phyloP scores from a whole-genome alignment of 2,329 filamentous ascomycete species.

The Neopestalotiopsis sp. region DNA sequence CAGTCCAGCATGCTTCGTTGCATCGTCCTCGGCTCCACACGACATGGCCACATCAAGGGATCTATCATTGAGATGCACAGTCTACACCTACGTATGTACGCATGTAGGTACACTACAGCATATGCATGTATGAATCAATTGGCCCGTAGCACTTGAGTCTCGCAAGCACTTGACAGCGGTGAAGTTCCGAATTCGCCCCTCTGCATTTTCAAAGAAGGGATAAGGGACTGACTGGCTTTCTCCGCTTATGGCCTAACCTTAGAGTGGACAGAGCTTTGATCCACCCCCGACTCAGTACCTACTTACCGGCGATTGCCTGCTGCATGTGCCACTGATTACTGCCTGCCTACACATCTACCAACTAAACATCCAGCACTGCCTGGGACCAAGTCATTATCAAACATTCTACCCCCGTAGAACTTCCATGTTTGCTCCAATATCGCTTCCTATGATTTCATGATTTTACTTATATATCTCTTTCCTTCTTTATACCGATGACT shows the following conservation, averaged over 20 bases:
- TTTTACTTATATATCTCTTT: background rate
- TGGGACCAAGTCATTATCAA: slow-evolving; percentile 4
- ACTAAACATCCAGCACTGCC: background rate
- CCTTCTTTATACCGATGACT: background rate
- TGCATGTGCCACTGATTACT: background rate
- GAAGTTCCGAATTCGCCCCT: slow-evolving; percentile 1
- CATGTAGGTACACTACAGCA: background rate
- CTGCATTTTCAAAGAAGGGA: background rate
- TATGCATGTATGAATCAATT: too few relatives aligned
- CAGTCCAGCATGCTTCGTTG: too few relatives aligned
- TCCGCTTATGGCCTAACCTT: background rate
- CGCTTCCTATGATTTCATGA: background rate
- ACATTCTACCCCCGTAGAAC: background rate
- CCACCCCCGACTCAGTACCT: background rate
- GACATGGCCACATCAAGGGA: too few relatives aligned
- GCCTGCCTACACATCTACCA: too few relatives aligned
- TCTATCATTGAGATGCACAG: background rate
- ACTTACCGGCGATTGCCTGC: background rate
- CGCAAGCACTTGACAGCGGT: background rate
- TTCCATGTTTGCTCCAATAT: background rate
- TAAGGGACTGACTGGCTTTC: background rate
- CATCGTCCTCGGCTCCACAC: too few relatives aligned
- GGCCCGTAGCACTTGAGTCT: background rate
- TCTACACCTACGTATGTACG: background rate
- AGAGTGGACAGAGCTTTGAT: background rate